Evolutionary conservation across 2,329 filamentous ascomycete genomes (phyloP).

Genomic region (Hymenotorrendiella dingleyae): DNA sequence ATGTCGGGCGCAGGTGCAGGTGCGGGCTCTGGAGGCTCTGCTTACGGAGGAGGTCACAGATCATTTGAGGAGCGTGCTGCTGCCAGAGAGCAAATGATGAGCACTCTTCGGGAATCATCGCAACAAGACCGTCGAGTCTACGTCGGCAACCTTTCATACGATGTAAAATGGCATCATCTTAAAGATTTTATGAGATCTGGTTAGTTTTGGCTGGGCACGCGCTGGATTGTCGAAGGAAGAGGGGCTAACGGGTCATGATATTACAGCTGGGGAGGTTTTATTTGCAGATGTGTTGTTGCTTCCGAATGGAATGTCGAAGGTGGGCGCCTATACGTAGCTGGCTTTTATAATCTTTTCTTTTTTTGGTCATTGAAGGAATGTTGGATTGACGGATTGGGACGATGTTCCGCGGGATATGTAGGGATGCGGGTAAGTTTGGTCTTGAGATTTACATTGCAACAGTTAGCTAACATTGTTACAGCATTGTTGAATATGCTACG

Average conservation of each 20-base stretch:
- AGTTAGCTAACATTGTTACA: constrained; percentile 34
- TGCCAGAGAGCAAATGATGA: constrained; percentile 94
- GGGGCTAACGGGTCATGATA: constrained; percentile 34
- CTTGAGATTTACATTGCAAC: neutral
- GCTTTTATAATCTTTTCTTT: constrained; percentile 59
- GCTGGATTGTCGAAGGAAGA: no score
- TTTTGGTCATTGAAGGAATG: constrained; percentile 70
- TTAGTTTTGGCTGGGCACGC: constrained; percentile 57
- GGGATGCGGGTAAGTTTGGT: constrained; percentile 91
- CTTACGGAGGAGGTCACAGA: constrained; percentile 63
- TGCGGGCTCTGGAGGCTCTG: constrained; percentile 61
- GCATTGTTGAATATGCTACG: constrained; percentile 99
- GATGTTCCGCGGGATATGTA: constrained; percentile 85
- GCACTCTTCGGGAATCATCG: constrained; percentile 84
- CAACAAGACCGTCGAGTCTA: constrained; percentile 99
- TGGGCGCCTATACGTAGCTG: constrained; percentile 90
- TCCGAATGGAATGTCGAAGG: constrained; percentile 99
- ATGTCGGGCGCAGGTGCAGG: constrained; percentile 68
- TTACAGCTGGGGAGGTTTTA: constrained; percentile 91
- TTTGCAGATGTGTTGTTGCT: constrained; percentile 99
- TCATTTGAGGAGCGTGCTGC: constrained; percentile 77
- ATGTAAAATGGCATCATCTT: constrained; percentile 99
- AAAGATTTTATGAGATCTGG: constrained; percentile 99
- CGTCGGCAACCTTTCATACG: constrained; percentile 97
- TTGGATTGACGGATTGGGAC: constrained; percentile 99